phyloP scores from a whole-genome alignment of 2,329 filamentous ascomycete species.

The Colletotrichum cereale region DNA sequence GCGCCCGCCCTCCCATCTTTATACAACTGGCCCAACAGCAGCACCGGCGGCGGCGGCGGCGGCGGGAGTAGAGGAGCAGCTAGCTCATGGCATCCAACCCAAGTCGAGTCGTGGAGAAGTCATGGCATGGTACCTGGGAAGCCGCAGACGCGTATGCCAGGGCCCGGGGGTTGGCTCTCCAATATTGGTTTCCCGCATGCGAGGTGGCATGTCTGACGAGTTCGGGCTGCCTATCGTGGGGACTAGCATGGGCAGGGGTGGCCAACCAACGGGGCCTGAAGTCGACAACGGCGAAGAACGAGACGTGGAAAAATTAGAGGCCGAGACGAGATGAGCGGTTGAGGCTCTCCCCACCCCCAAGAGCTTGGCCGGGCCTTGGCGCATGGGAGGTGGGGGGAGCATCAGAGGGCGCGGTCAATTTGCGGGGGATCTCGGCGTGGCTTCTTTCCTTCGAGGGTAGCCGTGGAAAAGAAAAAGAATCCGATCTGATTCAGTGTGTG shows the following conservation, averaged over 20 bases:
- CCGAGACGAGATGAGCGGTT: conserved; percentile 22
- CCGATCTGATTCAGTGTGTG: neutral
- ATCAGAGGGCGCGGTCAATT: neutral
- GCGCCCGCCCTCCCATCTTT: neutral
- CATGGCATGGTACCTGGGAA: neutral
- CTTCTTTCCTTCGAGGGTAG: neutral
- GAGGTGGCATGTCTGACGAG: neutral
- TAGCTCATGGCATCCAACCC: neutral
- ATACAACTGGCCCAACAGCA: neutral
- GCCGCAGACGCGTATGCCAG: conserved; percentile 1
- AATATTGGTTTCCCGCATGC: neutral
- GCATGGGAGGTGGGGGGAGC: conserved; percentile 13
- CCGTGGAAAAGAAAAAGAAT: neutral
- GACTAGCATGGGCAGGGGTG: neutral
- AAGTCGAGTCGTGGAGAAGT: neutral
- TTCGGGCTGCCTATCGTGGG: neutral
- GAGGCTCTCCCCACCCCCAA: conserved; percentile 28
- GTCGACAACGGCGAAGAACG: conserved; percentile 3
- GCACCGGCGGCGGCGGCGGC: no score
- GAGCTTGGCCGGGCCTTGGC: conserved; percentile 30
- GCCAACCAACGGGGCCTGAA: neutral
- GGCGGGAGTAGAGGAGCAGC: no score
- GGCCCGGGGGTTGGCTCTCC: conserved; percentile 2
- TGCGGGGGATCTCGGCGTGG: conserved; percentile 5
- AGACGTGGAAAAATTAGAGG: conserved; percentile 40